Conservation (phyloP, 129 eudicot species). For the Calendula officinalis region DNA sequence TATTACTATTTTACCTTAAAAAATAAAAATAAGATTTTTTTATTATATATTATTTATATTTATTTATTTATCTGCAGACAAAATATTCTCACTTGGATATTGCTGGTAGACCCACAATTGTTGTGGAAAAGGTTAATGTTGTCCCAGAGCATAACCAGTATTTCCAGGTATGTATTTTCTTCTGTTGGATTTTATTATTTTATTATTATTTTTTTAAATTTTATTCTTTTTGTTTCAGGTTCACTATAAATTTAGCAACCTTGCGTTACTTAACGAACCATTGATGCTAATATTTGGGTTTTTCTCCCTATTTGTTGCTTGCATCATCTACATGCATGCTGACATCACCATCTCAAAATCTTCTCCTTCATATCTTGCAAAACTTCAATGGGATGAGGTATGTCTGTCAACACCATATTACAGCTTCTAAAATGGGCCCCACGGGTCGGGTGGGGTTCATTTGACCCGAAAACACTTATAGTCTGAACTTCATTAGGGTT, state of each 20-base stretch:
- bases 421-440: neutral
- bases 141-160: conserved; percentile 90
- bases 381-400: conserved; percentile 98
- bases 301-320: conserved; percentile 79
- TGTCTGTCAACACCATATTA: conserved; percentile 1
- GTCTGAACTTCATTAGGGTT: too few relatives aligned
- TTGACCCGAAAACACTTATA: neutral
- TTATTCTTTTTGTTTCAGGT: conserved; percentile 48
- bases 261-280: conserved; percentile 79
- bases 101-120: conserved; percentile 86
- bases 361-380: conserved; percentile 84
- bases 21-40: too few relatives aligned
- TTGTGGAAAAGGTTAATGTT: conserved; percentile 57
- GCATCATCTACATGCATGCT: conserved; percentile 72
- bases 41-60: too few relatives aligned
- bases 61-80: conserved; percentile 46
- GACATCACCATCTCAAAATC: conserved; percentile 97
- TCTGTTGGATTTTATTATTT: conserved; percentile 8
- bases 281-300: conserved; percentile 83
- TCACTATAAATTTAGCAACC: conserved; percentile 81
- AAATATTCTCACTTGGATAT: conserved; percentile 82
- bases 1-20: neutral
- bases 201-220: neutral
- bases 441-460: neutral
- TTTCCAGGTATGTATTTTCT: conserved; percentile 58